These are phyloP conservation scores for Tylopilus subfusipes DNA, from an alignment of 768 basidiomycete species.

Conservation along the genomic window DNA sequence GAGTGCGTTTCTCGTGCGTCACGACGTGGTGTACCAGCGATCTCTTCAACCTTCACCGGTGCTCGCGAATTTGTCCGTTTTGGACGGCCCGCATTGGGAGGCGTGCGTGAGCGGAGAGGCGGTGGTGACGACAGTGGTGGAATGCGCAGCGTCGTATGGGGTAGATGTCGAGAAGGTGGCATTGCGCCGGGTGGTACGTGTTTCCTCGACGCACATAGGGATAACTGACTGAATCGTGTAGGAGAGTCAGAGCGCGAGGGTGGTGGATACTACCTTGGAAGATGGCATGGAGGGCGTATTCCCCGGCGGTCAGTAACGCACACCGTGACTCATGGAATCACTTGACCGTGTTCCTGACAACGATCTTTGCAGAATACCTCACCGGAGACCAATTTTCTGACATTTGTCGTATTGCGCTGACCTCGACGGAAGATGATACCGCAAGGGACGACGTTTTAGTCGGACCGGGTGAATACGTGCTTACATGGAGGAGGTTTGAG, in stretches of 20 bases:
- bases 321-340: background rate
- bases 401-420: constrained; percentile 49
- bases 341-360: background rate
- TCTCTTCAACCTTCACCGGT: constrained; percentile 40
- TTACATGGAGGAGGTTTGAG: constrained; percentile 63
- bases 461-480: constrained; percentile 55
- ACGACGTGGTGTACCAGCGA: constrained; percentile 53
- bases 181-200: constrained; percentile 47
- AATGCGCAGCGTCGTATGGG: constrained; percentile 53
- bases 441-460: constrained; percentile 33
- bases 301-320: constrained; percentile 43
- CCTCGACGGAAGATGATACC: constrained; percentile 38
- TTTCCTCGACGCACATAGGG: background rate
- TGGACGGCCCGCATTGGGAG: constrained; percentile 49
- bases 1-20: constrained; percentile 54
- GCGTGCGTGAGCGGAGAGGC: constrained; percentile 53
- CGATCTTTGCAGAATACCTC: constrained; percentile 47
- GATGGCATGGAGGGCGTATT: constrained; percentile 39
- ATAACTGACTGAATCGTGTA: constrained; percentile 20
- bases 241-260: constrained; percentile 43
- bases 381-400: constrained; percentile 64
- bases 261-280: constrained; percentile 54
- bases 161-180: constrained; percentile 49
- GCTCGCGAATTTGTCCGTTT: constrained; percentile 51
- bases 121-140: constrained; percentile 47